Evolutionary conservation across 768 basidiomycete species (phyloP).

Genomic region (Podaxis sp.): DNA sequence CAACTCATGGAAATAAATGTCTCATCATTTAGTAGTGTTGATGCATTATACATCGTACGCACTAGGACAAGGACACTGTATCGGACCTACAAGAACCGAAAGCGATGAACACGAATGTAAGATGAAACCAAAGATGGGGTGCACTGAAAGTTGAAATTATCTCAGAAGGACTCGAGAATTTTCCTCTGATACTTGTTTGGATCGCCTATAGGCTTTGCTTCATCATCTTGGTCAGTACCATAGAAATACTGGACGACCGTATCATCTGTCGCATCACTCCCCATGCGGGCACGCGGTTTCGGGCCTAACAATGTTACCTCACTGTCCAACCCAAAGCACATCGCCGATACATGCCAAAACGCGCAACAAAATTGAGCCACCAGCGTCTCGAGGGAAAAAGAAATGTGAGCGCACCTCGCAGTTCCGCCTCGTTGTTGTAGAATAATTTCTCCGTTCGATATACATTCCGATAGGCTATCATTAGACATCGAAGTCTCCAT

Average conservation of each 20-base stretch:
- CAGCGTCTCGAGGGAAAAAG: background rate
- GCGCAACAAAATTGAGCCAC: background rate
- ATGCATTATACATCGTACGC: too few species aligned
- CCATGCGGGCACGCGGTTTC: background rate
- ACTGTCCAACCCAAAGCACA: background rate
- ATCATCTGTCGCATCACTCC: slow-evolving; percentile 1
- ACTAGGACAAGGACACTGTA: too few species aligned
- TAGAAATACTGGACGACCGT: background rate
- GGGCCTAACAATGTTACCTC: slow-evolving; percentile 3
- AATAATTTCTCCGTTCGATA: slow-evolving; percentile 2
- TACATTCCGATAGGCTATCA: background rate
- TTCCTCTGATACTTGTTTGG: slow-evolving; percentile 8
- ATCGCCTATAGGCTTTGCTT: background rate
- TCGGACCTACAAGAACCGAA: too few species aligned
- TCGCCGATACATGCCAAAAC: background rate
- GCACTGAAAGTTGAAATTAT: background rate
- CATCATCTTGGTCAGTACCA: background rate
- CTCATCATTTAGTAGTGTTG: too few species aligned
- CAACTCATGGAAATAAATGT: too few species aligned
- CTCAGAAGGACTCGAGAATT: slow-evolving; percentile 3
- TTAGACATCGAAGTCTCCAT: background rate
- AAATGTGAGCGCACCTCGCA: background rate
- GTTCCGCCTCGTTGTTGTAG: slow-evolving; percentile 5
- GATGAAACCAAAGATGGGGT: too few species aligned
- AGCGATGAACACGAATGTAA: too few species aligned